A percentile compares a stretch with the other conserved stretches of the same genome.
Conservation (phyloP, 1,284 basidiomycete species). For the Pseudozyma sp. region DNA sequence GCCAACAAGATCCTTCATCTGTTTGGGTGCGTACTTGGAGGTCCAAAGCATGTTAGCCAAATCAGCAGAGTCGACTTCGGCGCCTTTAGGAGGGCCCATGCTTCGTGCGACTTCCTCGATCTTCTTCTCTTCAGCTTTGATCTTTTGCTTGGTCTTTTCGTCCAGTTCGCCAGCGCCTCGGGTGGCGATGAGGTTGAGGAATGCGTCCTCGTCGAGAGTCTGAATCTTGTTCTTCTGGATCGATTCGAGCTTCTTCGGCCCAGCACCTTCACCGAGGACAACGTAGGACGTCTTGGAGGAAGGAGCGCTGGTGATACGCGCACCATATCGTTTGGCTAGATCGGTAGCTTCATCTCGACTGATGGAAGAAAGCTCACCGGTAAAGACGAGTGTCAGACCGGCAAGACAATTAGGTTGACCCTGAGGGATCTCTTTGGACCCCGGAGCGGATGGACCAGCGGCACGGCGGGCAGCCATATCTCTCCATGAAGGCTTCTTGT, state of each 20-base stretch:
- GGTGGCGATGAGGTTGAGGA: conserved; percentile 75
- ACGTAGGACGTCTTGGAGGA: conserved; percentile 92
- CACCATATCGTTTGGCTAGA: conserved; percentile 91
- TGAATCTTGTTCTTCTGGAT: conserved; percentile 82
- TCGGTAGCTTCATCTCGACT: conserved; percentile 88
- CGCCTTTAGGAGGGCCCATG: conserved; percentile 47
- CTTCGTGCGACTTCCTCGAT: conserved; percentile 68
- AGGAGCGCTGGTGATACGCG: conserved; percentile 79
- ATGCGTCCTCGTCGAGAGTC: conserved; percentile 87
- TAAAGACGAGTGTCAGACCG: conserved; percentile 91
- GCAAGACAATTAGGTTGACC: conserved; percentile 82
- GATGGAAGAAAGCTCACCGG: conserved; percentile 86
- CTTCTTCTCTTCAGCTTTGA: conserved; percentile 79
- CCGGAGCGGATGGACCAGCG: conserved; percentile 79
- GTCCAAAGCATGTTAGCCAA: conserved; percentile 79
- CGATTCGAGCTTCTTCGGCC: conserved; percentile 84
- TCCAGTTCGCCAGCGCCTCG: conserved; percentile 73
- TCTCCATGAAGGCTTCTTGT: conserved; percentile 39
- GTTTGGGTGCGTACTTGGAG: conserved; percentile 89
- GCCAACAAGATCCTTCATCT: conserved; percentile 90
- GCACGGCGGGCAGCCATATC: conserved; percentile 73
- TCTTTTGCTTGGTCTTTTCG: conserved; percentile 83
- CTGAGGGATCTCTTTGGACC: conserved; percentile 85
- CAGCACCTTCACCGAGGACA: conserved; percentile 87
- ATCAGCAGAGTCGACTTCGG: conserved; percentile 69